Base-by-base conservation (phyloP, 352 stramenopile species). In the Globisporangium heterothallicum region DNA sequence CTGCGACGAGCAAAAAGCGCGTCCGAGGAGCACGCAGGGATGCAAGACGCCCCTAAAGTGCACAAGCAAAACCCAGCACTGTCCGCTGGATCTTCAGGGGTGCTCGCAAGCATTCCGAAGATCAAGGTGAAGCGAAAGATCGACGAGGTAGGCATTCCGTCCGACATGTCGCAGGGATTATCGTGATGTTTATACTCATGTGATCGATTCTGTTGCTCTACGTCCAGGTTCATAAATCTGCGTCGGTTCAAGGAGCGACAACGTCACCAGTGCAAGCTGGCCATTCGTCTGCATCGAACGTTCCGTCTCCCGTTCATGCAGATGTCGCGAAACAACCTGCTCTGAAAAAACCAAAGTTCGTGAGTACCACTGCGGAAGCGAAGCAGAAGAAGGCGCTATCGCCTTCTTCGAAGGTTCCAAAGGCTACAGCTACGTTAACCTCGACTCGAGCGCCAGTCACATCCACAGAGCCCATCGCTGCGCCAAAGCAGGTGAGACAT, bases 71-170 rank as follows among this genome's bases (percentile, higher is more conserved):
- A 38, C 8, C 12, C 32, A 38, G 32, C 5, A 8, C 32, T 2
- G 16, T 3, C 30, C 3, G 30, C 30, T 8, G 16, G 16, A 38
- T 3, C 32, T 16, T 6, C 32, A 38, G 32, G 32, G 2, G 10
- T 38, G 6, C 14, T 6, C 14, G 8, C 12, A 38, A 38, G 32
- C 32, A 38, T 38, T 16, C 32, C 12, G 32, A 38, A 45, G 6
- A 24, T 45, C 22, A 27, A n/a, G 18, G 18, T 45, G 18, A 45
- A 27, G 18, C 18, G 40, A 45, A 27, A 27, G 40, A 26, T 45
- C 22, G 40, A 45, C 13, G 18, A 45, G 22, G 22, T 45, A 26
- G 19, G 40, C 22, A 45, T 45, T 45, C n/a, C n/a, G n/a, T n/a
- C n/a, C n/a, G n/a, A n/a, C n/a, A n/a, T n/a, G n/a, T n/a, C n/a